Conservation (phyloP, 495 filamentous ascomycete species). For the Penicillium mononematosum region DNA sequence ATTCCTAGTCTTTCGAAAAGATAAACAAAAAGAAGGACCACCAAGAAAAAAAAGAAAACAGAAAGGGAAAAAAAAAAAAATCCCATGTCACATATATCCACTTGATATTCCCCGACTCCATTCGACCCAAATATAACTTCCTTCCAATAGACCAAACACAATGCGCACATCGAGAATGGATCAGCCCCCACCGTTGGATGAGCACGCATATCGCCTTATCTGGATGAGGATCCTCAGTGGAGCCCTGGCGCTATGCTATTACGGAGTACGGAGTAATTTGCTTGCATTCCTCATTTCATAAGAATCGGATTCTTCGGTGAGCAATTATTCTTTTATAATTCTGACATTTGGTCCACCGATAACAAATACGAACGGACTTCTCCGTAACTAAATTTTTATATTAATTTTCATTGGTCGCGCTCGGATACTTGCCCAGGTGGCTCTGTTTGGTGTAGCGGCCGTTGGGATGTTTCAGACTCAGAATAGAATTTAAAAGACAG, state of each 20-base stretch:
- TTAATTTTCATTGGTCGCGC: constrained; percentile 5
- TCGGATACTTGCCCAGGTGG: background rate
- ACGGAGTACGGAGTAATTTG: background rate
- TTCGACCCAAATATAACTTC: constrained; percentile 2
- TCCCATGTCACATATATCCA: background rate
- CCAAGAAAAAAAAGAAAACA: background rate
- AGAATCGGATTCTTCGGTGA: background rate
- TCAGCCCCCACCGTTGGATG: constrained; percentile 3
- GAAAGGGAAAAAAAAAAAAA: background rate
- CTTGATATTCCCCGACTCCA: constrained; percentile 19
- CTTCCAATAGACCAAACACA: constrained; percentile 1
- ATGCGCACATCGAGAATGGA: constrained; percentile 4
- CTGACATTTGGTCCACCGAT: too few species aligned
- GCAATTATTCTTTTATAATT: background rate
- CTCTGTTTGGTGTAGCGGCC: constrained; percentile 7
- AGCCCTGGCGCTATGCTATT: background rate
- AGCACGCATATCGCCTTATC: constrained; percentile 5
- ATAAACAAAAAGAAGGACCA: background rate
- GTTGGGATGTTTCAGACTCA: constrained; percentile 21
- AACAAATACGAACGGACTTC: too few species aligned
- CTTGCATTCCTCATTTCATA: background rate
- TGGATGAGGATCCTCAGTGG: constrained; percentile 1
- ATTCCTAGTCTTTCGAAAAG: background rate
- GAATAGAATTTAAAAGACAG: background rate
- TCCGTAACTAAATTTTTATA: too few species aligned